Conservation (phyloP, 345 rosid species). For the Pseudoturritis turrita region DNA sequence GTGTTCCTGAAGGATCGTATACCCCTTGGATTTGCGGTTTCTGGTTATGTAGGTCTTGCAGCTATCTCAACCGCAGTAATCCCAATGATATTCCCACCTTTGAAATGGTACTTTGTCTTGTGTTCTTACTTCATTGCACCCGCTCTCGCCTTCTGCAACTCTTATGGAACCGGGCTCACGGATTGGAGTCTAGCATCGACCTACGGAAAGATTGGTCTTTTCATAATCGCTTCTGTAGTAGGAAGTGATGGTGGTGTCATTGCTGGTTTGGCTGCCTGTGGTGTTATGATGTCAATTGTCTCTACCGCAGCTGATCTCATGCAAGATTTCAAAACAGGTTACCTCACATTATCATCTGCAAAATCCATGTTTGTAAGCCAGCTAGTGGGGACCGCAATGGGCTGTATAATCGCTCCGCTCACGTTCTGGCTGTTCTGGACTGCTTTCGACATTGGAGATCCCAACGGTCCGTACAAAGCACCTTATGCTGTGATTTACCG, state of each 20-base stretch:
- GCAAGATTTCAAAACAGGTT: constrained; percentile 95
- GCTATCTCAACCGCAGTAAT: constrained; percentile 75
- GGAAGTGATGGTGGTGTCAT: constrained; percentile 81
- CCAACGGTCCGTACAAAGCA: constrained; percentile 83
- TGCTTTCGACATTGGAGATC: constrained; percentile 81
- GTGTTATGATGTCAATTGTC: constrained; percentile 90
- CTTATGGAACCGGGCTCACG: constrained; percentile 83
- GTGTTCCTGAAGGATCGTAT: constrained; percentile 74
- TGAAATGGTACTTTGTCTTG: constrained; percentile 84
- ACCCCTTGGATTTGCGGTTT: constrained; percentile 70
- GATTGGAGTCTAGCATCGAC: constrained; percentile 82
- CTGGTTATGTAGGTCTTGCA: constrained; percentile 87
- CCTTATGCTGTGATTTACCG: constrained; percentile 84
- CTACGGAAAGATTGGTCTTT: constrained; percentile 91
- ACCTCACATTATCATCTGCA: constrained; percentile 83
- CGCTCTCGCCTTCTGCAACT: constrained; percentile 88
- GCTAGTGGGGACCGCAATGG: constrained; percentile 80
- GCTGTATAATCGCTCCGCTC: constrained; percentile 82
- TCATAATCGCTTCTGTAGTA: constrained; percentile 74
- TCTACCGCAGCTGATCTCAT: constrained; percentile 94
- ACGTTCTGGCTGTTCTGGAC: constrained; percentile 90
- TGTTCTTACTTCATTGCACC: constrained; percentile 82
- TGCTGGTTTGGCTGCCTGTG: constrained; percentile 86
- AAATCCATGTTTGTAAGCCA: constrained; percentile 93
- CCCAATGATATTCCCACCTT: constrained; percentile 74